Evolutionary conservation across 768 basidiomycete genomes (phyloP).

Genomic region (Mycena rebaudengoi): DNA sequence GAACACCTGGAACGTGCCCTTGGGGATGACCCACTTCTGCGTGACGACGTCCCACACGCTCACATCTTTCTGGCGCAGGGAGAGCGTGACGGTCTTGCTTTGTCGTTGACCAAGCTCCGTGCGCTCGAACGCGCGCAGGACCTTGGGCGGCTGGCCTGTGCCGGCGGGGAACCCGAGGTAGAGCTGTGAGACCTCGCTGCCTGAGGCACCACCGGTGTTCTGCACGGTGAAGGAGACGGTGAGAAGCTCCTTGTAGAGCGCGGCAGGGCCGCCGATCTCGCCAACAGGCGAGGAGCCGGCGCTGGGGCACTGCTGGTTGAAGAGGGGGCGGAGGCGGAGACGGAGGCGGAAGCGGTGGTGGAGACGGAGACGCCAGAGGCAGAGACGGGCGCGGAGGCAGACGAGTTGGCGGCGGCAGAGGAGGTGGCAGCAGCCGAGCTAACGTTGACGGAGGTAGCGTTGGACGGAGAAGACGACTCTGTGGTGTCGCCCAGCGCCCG

Average conservation of each 20-base stretch:
- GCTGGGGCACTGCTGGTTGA: constrained; percentile 14
- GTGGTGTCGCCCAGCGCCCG: not conserved
- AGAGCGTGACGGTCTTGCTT: constrained; percentile 1
- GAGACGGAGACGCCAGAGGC: too few relatives aligned
- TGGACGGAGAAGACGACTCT: not conserved
- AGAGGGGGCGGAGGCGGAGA: constrained; percentile 7
- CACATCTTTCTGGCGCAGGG: constrained; percentile 20
- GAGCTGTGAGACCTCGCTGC: constrained; percentile 34
- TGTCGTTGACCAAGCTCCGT: constrained; percentile 27
- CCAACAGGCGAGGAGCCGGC: constrained; percentile 13
- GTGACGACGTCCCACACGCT: too few relatives aligned
- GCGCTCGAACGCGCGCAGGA: constrained; percentile 44
- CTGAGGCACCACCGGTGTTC: constrained; percentile 45
- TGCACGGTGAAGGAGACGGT: constrained; percentile 43
- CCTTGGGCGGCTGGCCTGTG: constrained; percentile 39
- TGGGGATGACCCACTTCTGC: too few relatives aligned
- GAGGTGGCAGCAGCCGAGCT: not conserved
- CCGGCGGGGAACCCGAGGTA: constrained; percentile 38
- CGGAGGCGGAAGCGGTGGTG: constrained; percentile 17
- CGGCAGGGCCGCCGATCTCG: constrained; percentile 18
- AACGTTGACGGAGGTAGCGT: not conserved
- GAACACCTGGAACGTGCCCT: too few relatives aligned
- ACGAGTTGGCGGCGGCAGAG: not conserved
- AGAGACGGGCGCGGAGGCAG: not conserved
- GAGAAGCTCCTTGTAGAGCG: constrained; percentile 38